A percentile compares a stretch with the other conserved stretches of the same genome.
These are phyloP conservation scores for Logfia minima DNA, from an alignment of 129 eudicot genomes.

Conservation along the genomic window DNA sequence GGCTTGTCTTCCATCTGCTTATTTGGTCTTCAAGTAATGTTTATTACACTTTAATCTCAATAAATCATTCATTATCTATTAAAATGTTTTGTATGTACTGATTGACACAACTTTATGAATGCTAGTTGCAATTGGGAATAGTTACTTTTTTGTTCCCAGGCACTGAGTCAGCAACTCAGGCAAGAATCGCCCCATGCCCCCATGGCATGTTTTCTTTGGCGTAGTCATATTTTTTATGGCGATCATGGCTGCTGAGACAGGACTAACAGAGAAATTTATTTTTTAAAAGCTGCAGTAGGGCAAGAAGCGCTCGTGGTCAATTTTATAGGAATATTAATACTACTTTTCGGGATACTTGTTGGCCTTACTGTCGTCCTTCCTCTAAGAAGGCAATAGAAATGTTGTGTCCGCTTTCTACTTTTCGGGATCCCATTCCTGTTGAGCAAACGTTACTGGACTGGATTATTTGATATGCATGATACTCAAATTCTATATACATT, in stretches of 20 bases:
- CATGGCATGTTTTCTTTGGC: constrained; percentile 64
- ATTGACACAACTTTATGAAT: constrained; percentile 1
- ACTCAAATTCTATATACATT: background rate
- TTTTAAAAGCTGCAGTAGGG: constrained; percentile 34
- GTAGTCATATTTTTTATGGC: constrained; percentile 49
- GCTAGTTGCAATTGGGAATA: constrained; percentile 52
- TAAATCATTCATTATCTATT: background rate
- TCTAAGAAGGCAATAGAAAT: constrained; percentile 24
- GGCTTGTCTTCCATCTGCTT: constrained; percentile 63
- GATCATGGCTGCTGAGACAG: constrained; percentile 50
- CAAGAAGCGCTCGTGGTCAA: constrained; percentile 70
- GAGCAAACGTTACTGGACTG: background rate
- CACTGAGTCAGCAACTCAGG: constrained; percentile 42
- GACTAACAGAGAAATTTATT: constrained; percentile 49
- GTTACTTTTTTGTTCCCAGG: constrained; percentile 47
- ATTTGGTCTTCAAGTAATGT: constrained; percentile 62
- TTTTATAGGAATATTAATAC: constrained; percentile 58
- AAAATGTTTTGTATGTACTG: constrained; percentile 13
- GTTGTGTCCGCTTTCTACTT: background rate
- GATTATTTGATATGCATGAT: background rate
- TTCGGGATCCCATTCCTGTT: too few species aligned
- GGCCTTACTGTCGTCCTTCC: constrained; percentile 36
- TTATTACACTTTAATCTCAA: background rate
- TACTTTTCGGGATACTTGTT: constrained; percentile 53
- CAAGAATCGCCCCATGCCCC: constrained; percentile 54